Percentiles rank a stretch among this genome's conserved stretches.
Conservation (phyloP, 2,329 filamentous ascomycete genomes). For the Paraphoma chrysanthemicola region DNA sequence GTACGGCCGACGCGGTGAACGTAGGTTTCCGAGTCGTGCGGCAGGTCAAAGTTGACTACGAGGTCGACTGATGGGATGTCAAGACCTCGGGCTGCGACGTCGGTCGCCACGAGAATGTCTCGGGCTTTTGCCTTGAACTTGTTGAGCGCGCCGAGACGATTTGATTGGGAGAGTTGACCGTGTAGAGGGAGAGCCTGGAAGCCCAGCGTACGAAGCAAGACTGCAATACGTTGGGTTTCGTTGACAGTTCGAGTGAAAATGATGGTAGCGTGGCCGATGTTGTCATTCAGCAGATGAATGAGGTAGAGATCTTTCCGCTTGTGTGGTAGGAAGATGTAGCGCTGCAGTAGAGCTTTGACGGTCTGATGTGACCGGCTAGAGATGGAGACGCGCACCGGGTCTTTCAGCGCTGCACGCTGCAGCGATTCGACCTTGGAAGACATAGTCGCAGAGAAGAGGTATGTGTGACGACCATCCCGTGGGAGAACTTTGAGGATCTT, state of each 20-base stretch:
- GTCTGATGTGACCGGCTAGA: slow-evolving; percentile 87
- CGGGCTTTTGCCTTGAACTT: slow-evolving; percentile 86
- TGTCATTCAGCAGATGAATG: slow-evolving; percentile 84
- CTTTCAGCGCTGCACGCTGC: slow-evolving; percentile 85
- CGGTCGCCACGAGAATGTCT: slow-evolving; percentile 89
- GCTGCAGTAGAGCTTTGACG: slow-evolving; percentile 85
- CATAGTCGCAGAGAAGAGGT: slow-evolving; percentile 92
- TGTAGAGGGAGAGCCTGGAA: slow-evolving; percentile 93
- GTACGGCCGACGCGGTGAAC: slow-evolving; percentile 90
- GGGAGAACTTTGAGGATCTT: slow-evolving; percentile 92
- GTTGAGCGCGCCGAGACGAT: slow-evolving; percentile 83
- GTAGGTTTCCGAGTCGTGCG: slow-evolving; percentile 86
- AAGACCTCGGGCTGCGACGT: slow-evolving; percentile 90
- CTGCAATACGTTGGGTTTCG: slow-evolving; percentile 85
- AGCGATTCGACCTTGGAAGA: slow-evolving; percentile 91
- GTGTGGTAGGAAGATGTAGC: slow-evolving; percentile 78
- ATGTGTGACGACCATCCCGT: slow-evolving; percentile 64
- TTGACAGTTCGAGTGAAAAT: slow-evolving; percentile 92
- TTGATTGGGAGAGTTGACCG: slow-evolving; percentile 86
- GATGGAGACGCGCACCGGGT: slow-evolving; percentile 83
- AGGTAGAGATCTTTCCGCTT: slow-evolving; percentile 90
- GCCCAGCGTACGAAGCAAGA: slow-evolving; percentile 82
- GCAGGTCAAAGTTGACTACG: slow-evolving; percentile 85
- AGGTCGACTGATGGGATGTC: slow-evolving; percentile 93
- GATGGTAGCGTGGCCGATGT: slow-evolving; percentile 83